A percentile compares a stretch with the other conserved stretches of the same genome.
Evolutionary conservation across 1,139 yeast species (phyloP).

Genomic region (Starmera stellimalicola): DNA sequence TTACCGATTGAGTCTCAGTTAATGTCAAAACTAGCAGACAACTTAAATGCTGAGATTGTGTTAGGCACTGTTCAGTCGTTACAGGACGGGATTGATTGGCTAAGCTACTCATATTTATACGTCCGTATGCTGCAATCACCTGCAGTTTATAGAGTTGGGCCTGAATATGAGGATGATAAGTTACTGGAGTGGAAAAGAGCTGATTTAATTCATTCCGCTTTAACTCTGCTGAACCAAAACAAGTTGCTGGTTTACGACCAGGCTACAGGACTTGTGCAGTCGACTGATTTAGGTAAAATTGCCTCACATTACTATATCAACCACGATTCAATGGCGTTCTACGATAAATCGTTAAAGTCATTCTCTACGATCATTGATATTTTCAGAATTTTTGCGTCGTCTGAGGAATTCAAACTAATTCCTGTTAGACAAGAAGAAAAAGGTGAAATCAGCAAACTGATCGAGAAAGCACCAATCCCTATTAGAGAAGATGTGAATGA

Average conservation of each 20-base stretch:
- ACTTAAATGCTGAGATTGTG: constrained; percentile 80
- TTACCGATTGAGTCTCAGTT: constrained; percentile 89
- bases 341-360: constrained; percentile 52
- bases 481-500: constrained; percentile 64
- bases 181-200: constrained; percentile 41
- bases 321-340: constrained; percentile 58
- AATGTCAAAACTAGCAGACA: constrained; percentile 61
- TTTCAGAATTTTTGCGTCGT: constrained; percentile 63
- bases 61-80: constrained; percentile 54
- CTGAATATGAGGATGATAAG: constrained; percentile 48
- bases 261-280: constrained; percentile 32
- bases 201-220: constrained; percentile 72
- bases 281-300: constrained; percentile 78
- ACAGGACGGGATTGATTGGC: constrained; percentile 70
- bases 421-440: constrained; percentile 86
- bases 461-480: constrained; percentile 80
- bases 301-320: constrained; percentile 84
- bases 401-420: constrained; percentile 79
- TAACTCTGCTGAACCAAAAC: constrained; percentile 43
- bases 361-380: constrained; percentile 65
- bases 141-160: constrained; percentile 63
- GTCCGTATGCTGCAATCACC: constrained; percentile 77
- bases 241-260: constrained; percentile 53
- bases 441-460: constrained; percentile 59
- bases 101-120: constrained; percentile 69